These are phyloP conservation scores for Bryum argenteum DNA, from an alignment of 225 moss, liverwort and hornwort species.

Conservation along the genomic window DNA sequence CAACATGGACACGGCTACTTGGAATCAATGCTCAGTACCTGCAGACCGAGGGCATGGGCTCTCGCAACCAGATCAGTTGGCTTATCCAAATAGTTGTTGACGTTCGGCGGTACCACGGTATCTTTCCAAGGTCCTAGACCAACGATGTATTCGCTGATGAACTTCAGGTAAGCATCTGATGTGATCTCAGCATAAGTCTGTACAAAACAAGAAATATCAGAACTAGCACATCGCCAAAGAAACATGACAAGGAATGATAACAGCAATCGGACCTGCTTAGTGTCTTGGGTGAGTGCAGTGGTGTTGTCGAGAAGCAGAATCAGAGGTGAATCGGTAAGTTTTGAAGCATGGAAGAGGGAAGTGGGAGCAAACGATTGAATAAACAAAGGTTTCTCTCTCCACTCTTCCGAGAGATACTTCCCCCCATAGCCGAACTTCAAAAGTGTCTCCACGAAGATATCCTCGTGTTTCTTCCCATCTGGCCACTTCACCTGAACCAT, in stretches of 20 bases:
- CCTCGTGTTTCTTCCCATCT: conserved; percentile 66
- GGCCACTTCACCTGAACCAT: conserved; percentile 75
- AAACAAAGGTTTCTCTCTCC: conserved; percentile 71
- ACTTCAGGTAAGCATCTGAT: conserved; percentile 76
- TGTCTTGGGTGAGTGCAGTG: conserved; percentile 66
- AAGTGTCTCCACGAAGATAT: conserved; percentile 71
- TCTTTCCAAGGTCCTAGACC: conserved; percentile 96
- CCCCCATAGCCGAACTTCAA: conserved; percentile 67
- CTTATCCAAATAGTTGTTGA: conserved; percentile 54
- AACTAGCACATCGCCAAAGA: conserved; percentile 23
- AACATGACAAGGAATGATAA: neutral
- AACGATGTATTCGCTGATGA: conserved; percentile 68
- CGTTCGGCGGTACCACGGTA: conserved; percentile 54
- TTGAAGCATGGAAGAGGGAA: conserved; percentile 60
- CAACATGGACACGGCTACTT: neutral
- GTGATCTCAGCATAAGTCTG: conserved; percentile 82
- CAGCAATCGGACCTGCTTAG: conserved; percentile 65
- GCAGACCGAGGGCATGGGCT: conserved; percentile 67
- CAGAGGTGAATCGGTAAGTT: conserved; percentile 61
- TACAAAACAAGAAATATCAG: neutral
- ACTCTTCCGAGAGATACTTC: conserved; percentile 62
- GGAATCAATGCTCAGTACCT: conserved; percentile 43
- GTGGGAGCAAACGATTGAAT: conserved; percentile 87
- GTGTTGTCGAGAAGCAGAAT: conserved; percentile 67
- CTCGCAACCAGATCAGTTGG: conserved; percentile 74